A percentile compares a stretch with the other conserved stretches of the same genome.
These are phyloP conservation scores for Clavariopsis aquatica DNA, from an alignment of 495 filamentous ascomycete species.

Conservation along the genomic window DNA sequence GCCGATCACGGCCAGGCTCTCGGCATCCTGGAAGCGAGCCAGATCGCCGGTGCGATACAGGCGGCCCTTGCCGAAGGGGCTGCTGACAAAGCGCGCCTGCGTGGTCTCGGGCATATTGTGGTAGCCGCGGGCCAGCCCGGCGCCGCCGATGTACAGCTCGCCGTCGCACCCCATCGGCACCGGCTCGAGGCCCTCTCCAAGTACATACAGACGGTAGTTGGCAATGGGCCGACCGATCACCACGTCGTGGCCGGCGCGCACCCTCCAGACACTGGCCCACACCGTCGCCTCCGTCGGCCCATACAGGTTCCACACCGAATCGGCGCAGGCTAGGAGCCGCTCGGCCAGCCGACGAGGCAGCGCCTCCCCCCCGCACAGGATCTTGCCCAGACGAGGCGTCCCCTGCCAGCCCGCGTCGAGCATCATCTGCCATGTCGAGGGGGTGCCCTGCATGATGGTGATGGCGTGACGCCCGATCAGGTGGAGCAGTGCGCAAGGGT, in stretches of 20 bases:
- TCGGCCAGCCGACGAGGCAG: slow-evolving; percentile 37
- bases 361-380: slow-evolving; percentile 39
- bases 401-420: slow-evolving; percentile 38
- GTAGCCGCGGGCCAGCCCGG: slow-evolving; percentile 46
- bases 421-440: slow-evolving; percentile 41
- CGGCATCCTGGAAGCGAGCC: slow-evolving; percentile 49
- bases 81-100: slow-evolving; percentile 42
- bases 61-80: slow-evolving; percentile 39
- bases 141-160: slow-evolving; percentile 50
- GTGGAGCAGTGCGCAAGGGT: slow-evolving; percentile 28
- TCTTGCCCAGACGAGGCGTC: slow-evolving; percentile 22
- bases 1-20: slow-evolving; percentile 52
- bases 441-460: slow-evolving; percentile 41
- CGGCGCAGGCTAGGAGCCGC: slow-evolving; percentile 34
- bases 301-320: slow-evolving; percentile 35
- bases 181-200: slow-evolving; percentile 24
- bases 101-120: slow-evolving; percentile 47
- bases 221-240: neutral
- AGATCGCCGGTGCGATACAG: slow-evolving; percentile 59
- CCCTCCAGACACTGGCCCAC: slow-evolving; percentile 34
- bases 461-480: slow-evolving; percentile 36
- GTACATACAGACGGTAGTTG: slow-evolving; percentile 1
- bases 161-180: slow-evolving; percentile 38
- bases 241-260: slow-evolving; percentile 24
- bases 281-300: slow-evolving; percentile 45